Evolutionary conservation across 768 basidiomycete species (phyloP).

Genomic region (Mycena capillaripes): DNA sequence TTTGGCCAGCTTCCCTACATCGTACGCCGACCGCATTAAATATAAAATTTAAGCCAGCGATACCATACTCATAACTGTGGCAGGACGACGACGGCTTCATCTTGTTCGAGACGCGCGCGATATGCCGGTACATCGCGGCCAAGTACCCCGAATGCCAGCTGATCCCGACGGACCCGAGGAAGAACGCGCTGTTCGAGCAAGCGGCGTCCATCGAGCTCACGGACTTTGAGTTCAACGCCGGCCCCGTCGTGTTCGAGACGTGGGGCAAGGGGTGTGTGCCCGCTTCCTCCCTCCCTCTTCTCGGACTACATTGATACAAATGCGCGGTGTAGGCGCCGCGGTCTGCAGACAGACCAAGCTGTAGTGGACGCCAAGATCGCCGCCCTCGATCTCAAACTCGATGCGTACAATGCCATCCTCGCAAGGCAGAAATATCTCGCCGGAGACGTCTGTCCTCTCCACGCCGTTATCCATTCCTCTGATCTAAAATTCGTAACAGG

Average conservation of each 20-base stretch:
- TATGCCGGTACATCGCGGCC: background rate
- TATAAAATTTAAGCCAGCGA: no score
- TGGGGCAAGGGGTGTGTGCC: background rate
- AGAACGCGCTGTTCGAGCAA: conserved; percentile 5
- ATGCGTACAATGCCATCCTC: background rate
- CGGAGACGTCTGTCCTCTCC: background rate
- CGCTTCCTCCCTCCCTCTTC: background rate
- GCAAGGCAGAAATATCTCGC: background rate
- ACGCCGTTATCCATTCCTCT: no score
- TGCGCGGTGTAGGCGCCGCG: background rate
- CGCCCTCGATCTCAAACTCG: background rate
- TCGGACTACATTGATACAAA: background rate
- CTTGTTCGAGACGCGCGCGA: background rate
- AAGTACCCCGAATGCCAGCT: conserved; percentile 3
- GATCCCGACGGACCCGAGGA: background rate
- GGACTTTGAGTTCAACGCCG: background rate
- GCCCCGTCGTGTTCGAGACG: background rate
- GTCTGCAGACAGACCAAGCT: background rate
- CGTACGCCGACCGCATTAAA: background rate
- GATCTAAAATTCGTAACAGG: background rate
- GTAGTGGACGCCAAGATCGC: background rate
- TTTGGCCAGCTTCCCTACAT: background rate
- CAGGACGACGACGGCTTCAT: no score
- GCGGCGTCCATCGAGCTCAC: conserved; percentile 1
- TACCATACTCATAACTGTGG: background rate